Percentiles rank a stretch among this genome's conserved stretches.
These are phyloP conservation scores for Podospora pseudoanserina DNA, from an alignment of 495 filamentous ascomycete species.

Conservation along the genomic window DNA sequence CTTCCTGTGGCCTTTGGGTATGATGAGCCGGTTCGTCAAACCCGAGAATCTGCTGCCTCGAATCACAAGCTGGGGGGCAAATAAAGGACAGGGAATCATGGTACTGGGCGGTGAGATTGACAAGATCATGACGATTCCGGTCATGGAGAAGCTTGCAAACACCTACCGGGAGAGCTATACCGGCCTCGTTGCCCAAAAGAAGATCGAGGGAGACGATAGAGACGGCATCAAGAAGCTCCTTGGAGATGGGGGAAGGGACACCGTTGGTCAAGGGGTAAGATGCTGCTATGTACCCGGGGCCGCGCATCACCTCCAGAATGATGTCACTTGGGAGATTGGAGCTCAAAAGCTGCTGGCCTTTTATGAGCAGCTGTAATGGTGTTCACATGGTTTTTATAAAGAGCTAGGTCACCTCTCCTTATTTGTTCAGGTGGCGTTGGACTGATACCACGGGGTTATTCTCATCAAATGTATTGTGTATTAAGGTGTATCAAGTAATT, in stretches of 20 bases:
- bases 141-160: slow-evolving; percentile 37
- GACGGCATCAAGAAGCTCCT: slow-evolving; percentile 40
- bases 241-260: slow-evolving; percentile 22
- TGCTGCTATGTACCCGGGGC: slow-evolving; percentile 35
- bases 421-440: neutral
- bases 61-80: slow-evolving; percentile 30
- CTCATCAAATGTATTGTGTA: neutral
- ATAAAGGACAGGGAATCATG: slow-evolving; percentile 28
- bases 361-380: slow-evolving; percentile 28
- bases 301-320: slow-evolving; percentile 49
- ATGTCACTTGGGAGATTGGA: slow-evolving; percentile 37
- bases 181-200: slow-evolving; percentile 69
- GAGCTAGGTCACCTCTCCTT: neutral
- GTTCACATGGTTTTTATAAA: neutral
- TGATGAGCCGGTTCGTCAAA: slow-evolving; percentile 40
- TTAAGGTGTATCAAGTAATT: neutral
- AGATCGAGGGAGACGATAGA: slow-evolving; percentile 67
- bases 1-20: slow-evolving; percentile 43
- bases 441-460: neutral
- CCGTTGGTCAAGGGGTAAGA: slow-evolving; percentile 30
- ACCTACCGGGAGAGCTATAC: slow-evolving; percentile 40
- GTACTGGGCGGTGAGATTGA: slow-evolving; percentile 40
- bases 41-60: slow-evolving; percentile 32
- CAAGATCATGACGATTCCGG: slow-evolving; percentile 25
- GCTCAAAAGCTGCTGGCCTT: slow-evolving; percentile 39